phyloP scores from a whole-genome alignment of 75 land plant species.

The Cunninghamia lanceolata region DNA sequence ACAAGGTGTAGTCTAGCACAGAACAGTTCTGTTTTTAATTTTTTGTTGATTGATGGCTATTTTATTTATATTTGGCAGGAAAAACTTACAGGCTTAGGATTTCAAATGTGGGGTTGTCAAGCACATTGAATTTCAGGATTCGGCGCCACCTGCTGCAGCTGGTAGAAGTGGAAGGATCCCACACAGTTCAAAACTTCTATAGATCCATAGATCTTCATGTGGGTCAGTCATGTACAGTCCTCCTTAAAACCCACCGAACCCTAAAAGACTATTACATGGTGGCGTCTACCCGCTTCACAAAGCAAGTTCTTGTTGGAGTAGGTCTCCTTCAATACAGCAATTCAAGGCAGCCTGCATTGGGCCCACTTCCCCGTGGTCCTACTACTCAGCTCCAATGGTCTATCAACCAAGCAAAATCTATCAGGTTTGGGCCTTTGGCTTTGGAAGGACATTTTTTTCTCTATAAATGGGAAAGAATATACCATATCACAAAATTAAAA shows the following conservation, averaged over 20 bases:
- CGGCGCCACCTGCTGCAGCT: constrained; percentile 55
- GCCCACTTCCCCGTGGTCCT: constrained; percentile 60
- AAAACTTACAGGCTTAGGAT: constrained; percentile 76
- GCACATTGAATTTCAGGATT: constrained; percentile 63
- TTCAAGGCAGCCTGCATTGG: constrained; percentile 34
- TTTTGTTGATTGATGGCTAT: background rate
- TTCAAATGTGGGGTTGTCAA: constrained; percentile 64
- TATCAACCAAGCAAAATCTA: background rate
- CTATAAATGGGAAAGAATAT: background rate
- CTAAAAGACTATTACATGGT: constrained; percentile 58
- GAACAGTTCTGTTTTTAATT: background rate
- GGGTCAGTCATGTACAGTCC: constrained; percentile 77
- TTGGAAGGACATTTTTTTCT: background rate
- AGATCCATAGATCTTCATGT: constrained; percentile 73
- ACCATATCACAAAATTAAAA: background rate
- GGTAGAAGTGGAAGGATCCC: constrained; percentile 64
- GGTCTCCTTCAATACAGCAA: constrained; percentile 59
- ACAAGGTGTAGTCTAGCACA: background rate
- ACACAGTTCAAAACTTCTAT: constrained; percentile 49
- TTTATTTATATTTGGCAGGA: constrained; percentile 27
- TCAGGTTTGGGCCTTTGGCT: background rate
- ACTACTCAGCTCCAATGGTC: constrained; percentile 11
- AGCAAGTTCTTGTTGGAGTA: constrained; percentile 32
- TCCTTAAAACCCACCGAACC: constrained; percentile 51
- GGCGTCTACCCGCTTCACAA: constrained; percentile 62